Conservation (phyloP, 345 rosid genomes). For the Durio zibethinus region DNA sequence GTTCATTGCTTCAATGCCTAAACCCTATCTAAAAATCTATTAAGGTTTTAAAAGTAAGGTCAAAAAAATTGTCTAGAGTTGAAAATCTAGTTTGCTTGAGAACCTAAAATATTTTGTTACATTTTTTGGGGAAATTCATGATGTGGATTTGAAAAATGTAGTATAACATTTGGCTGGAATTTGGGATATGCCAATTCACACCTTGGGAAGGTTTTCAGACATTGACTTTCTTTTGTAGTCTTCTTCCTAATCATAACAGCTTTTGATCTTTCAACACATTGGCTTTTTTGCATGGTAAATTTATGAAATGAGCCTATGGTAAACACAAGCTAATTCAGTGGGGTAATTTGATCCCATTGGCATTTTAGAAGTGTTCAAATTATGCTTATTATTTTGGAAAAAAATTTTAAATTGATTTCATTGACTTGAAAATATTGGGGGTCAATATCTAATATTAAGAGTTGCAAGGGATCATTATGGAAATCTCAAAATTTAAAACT, state of each 20-base stretch:
- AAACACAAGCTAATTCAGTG: too few species aligned
- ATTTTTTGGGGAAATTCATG: not conserved
- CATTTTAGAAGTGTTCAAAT: too few species aligned
- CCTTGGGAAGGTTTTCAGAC: not conserved
- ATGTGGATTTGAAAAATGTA: not conserved
- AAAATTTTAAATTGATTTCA: too few species aligned
- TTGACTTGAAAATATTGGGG: too few species aligned
- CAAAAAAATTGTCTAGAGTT: not conserved
- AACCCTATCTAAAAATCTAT: not conserved
- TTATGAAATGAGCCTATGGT: not conserved
- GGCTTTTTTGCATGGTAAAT: not conserved
- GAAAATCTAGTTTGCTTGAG: not conserved
- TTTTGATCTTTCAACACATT: not conserved
- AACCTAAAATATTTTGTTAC: not conserved
- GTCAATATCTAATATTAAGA: too few species aligned
- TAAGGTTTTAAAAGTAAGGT: not conserved
- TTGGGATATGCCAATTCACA: not conserved
- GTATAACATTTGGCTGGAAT: not conserved
- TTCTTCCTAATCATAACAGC: not conserved
- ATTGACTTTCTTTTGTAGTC: not conserved
- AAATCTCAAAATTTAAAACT: too few species aligned
- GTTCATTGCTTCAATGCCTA: not conserved
- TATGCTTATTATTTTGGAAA: too few species aligned
- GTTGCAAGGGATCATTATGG: too few species aligned
- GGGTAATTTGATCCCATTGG: too few species aligned